These are phyloP conservation scores for Allomyces arbusculus DNA, from an alignment of 192 early-diverging fungal genomes.

Conservation along the genomic window DNA sequence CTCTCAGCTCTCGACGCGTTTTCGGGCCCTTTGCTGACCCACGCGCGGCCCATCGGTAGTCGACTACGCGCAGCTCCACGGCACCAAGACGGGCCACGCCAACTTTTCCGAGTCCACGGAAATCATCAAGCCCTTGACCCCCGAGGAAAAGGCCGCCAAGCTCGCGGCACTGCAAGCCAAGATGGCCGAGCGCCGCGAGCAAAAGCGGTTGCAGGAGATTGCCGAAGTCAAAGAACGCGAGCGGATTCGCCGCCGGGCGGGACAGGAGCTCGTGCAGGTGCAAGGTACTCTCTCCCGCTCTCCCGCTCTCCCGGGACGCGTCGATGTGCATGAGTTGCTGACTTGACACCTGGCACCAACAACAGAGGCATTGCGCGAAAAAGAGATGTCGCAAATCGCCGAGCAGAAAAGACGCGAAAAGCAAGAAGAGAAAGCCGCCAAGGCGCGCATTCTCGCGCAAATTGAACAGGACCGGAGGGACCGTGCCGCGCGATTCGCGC, in stretches of 20 bases:
- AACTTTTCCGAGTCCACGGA: conserved; percentile 46
- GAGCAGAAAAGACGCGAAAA: conserved; percentile 40
- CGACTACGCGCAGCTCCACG: conserved; percentile 36
- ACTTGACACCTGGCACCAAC: no score
- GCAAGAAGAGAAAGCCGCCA: conserved; percentile 40
- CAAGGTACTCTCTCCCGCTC: no score
- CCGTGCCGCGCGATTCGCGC: conserved; percentile 21
- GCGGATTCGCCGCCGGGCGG: conserved; percentile 27
- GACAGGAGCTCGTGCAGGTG: conserved; percentile 31
- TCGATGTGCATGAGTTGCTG: no score
- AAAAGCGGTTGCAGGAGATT: conserved; percentile 30
- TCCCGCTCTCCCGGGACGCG: no score
- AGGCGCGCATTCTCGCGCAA: conserved; percentile 30
- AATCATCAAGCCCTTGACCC: conserved; percentile 44
- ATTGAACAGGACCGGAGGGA: conserved; percentile 50
- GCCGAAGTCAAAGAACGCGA: conserved; percentile 38
- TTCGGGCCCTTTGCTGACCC: neutral
- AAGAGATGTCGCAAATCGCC: conserved; percentile 33
- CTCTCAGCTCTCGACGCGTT: neutral
- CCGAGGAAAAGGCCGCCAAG: conserved; percentile 49
- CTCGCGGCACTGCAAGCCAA: conserved; percentile 33
- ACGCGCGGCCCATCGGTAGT: neutral
- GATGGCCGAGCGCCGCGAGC: conserved; percentile 26
- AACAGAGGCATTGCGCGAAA: conserved; percentile 27
- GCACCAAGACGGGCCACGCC: conserved; percentile 37